phyloP scores from a whole-genome alignment of 140 eudicot genomes.

The Flaveria floridana region DNA sequence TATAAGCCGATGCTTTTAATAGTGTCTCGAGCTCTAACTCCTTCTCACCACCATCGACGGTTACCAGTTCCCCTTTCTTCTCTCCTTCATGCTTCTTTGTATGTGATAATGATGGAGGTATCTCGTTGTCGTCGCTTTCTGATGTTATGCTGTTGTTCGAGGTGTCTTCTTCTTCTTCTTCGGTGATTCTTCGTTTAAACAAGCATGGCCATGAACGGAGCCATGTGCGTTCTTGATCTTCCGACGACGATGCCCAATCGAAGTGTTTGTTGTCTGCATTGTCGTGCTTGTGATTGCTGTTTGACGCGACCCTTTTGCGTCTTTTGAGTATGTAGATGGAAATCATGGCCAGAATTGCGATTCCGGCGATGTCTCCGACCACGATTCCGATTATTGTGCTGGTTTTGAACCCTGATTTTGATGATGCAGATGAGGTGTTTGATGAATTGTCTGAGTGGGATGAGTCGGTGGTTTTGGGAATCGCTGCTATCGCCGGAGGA shows the following conservation, averaged over 20 bases:
- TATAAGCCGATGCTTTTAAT: constrained; percentile 87
- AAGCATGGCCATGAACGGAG: constrained; percentile 62
- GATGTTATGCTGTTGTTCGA: constrained; percentile 39
- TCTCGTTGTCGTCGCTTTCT: constrained; percentile 39
- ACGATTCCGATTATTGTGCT: constrained; percentile 63
- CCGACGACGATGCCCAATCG: constrained; percentile 67
- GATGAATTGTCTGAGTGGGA: constrained; percentile 37
- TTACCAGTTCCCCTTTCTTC: constrained; percentile 67
- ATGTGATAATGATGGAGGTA: constrained; percentile 9
- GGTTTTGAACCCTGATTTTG: constrained; percentile 43
- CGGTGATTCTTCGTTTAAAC: constrained; percentile 32
- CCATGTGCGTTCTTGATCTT: constrained; percentile 53
- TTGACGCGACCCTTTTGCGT: constrained; percentile 40
- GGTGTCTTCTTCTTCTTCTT: constrained; percentile 48
- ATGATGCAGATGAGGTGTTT: constrained; percentile 33
- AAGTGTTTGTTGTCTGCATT: constrained; percentile 43
- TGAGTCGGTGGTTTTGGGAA: constrained; percentile 56
- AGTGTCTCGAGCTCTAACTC: constrained; percentile 71
- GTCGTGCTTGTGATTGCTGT: constrained; percentile 25
- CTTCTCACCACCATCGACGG: constrained; percentile 82
- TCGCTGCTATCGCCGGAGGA: constrained; percentile 93
- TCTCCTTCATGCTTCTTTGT: constrained; percentile 29
- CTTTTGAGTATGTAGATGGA: constrained; percentile 45
- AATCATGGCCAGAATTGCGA: constrained; percentile 44
- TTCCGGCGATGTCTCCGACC: constrained; percentile 61